Percentiles rank a stretch among this genome's conserved stretches.
phyloP scores from a whole-genome alignment of 2,329 filamentous ascomycete species.

The Cyphellophora attinorum region DNA sequence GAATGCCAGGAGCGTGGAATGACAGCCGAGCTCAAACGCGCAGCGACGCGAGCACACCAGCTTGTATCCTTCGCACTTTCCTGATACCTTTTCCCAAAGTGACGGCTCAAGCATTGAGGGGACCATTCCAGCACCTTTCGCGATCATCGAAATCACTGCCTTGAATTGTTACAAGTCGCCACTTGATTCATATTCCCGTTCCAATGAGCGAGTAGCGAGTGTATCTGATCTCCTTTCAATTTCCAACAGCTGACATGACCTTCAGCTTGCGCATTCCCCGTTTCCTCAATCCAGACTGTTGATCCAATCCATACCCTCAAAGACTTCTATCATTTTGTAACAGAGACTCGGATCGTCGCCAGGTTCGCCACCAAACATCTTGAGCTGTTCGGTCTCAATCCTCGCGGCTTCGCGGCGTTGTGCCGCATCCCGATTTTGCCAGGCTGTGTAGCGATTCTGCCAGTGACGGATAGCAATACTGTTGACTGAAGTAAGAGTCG shows the following conservation, averaged over 20 bases:
- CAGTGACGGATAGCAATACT: constrained; percentile 26
- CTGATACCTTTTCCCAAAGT: no score
- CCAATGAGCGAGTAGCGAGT: constrained; percentile 6
- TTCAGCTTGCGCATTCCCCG: no score
- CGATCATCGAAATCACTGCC: constrained; percentile 6
- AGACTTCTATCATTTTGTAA: constrained; percentile 40
- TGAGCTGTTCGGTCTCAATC: constrained; percentile 32
- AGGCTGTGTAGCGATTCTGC: constrained; percentile 31
- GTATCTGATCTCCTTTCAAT: constrained; percentile 5
- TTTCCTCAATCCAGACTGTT: constrained; percentile 18
- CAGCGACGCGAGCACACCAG: constrained; percentile 3
- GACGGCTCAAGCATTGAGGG: constrained; percentile 10
- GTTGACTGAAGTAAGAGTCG: constrained; percentile 13
- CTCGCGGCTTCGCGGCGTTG: constrained; percentile 21
- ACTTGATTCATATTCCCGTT: constrained; percentile 8
- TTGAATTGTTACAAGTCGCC: constrained; percentile 14
- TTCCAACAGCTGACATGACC: constrained; percentile 1
- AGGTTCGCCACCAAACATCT: constrained; percentile 21
- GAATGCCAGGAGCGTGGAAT: no score
- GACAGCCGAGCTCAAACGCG: constrained; percentile 16
- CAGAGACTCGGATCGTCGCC: constrained; percentile 26
- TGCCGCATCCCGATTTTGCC: constrained; percentile 27
- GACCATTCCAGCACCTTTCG: constrained; percentile 11
- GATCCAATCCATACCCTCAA: constrained; percentile 39
- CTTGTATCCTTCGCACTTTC: constrained; percentile 1